These are phyloP conservation scores for Xanthoparmelia taractica DNA, from an alignment of 495 filamentous ascomycete genomes.

Conservation along the genomic window DNA sequence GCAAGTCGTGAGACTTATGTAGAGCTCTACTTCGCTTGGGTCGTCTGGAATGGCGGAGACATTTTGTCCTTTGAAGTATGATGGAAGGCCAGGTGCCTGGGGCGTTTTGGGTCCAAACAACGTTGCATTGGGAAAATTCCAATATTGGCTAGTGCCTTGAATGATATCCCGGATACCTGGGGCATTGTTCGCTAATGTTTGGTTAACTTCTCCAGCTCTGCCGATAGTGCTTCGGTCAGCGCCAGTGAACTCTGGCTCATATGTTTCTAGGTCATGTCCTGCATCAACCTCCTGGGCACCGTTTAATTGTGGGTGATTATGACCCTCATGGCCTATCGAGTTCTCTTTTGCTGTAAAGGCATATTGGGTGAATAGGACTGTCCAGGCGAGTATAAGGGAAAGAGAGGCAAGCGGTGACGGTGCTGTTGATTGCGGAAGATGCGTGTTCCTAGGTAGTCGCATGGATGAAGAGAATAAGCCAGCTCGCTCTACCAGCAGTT, in stretches of 20 bases:
- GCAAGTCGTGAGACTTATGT: slow-evolving; percentile 24
- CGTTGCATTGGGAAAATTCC: slow-evolving; percentile 42
- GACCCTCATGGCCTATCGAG: slow-evolving; percentile 35
- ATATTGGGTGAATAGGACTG: slow-evolving; percentile 46
- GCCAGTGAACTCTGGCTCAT: slow-evolving; percentile 52
- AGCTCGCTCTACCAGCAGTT: slow-evolving; percentile 10
- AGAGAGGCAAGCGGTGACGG: slow-evolving; percentile 53
- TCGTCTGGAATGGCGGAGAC: background rate
- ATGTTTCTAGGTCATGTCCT: slow-evolving; percentile 21
- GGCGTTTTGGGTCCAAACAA: slow-evolving; percentile 34
- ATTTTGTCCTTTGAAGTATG: slow-evolving; percentile 22
- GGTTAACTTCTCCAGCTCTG: slow-evolving; percentile 43
- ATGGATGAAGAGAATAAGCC: slow-evolving; percentile 33
- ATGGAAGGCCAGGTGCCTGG: slow-evolving; percentile 35
- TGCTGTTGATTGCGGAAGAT: slow-evolving; percentile 60
- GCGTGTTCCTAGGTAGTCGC: slow-evolving; percentile 51
- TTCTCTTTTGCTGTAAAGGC: slow-evolving; percentile 52
- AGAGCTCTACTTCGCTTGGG: slow-evolving; percentile 10
- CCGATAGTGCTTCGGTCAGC: slow-evolving; percentile 57
- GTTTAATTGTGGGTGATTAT: slow-evolving; percentile 40
- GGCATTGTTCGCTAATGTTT: slow-evolving; percentile 56
- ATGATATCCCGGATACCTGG: slow-evolving; percentile 46
- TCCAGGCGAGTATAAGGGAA: slow-evolving; percentile 47
- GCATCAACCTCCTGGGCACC: slow-evolving; percentile 23
- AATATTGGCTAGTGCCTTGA: slow-evolving; percentile 51